Evolutionary conservation across 306 rosid species (phyloP).

Genomic region (Biancaea sappan): DNA sequence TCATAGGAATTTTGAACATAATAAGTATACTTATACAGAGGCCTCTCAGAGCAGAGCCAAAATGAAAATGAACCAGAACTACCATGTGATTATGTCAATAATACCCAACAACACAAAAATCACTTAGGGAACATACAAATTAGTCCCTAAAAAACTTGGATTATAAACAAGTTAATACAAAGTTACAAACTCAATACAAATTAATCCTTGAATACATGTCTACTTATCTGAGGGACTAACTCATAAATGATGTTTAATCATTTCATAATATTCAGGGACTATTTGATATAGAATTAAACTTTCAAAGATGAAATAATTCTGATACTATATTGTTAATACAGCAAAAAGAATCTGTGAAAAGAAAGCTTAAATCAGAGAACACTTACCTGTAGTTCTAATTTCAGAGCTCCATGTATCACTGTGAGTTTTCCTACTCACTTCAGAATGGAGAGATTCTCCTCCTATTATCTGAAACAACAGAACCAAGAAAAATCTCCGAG

Average conservation of each 20-base stretch:
- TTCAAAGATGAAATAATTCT: too few relatives aligned
- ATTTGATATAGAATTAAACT: too few relatives aligned
- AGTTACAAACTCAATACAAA: too few relatives aligned
- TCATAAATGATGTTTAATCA: too few relatives aligned
- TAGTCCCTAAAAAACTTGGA: too few relatives aligned
- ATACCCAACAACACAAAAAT: neutral
- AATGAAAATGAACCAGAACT: neutral
- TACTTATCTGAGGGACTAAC: too few relatives aligned
- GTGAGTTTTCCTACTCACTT: slow-evolving; percentile 41
- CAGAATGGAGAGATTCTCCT: slow-evolving; percentile 64
- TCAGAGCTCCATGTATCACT: slow-evolving; percentile 48
- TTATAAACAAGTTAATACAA: too few relatives aligned
- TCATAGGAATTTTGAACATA: neutral
- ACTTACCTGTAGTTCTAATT: slow-evolving; percentile 47
- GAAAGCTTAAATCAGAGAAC: slow-evolving; percentile 14
- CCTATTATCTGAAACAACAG: slow-evolving; percentile 55
- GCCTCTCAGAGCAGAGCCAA: neutral
- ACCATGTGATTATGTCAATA: neutral
- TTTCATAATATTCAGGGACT: too few relatives aligned
- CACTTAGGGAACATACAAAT: neutral
- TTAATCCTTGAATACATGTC: too few relatives aligned
- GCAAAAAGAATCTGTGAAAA: neutral
- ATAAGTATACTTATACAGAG: neutral
- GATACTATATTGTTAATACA: too few relatives aligned
- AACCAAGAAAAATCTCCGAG: slow-evolving; percentile 27